Evolutionary conservation across 306 rosid species (phyloP), one percentile per base, ranked within the genome.

Genomic region (Arachis stenosperma): DNA sequence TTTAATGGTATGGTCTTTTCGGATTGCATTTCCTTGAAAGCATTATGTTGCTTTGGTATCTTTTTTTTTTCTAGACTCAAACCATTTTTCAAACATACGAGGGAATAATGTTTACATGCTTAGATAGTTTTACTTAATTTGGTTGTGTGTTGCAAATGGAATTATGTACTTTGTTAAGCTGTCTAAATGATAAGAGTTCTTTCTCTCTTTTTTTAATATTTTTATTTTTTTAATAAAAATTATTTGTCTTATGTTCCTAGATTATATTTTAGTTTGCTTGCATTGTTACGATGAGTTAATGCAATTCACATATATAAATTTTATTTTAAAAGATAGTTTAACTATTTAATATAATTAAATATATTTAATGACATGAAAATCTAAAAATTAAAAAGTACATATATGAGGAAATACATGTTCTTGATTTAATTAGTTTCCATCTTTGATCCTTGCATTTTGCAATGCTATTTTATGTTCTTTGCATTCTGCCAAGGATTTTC

Each of bases 1-100:
- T 73, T 47, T 86, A 70, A 84, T 86, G 83, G 90, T 86, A 76
- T 51, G 75, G 13, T 65, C 17, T 67, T 67, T 64, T 68, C 22
- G 17, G 11, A 56, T 78, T 71, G 37, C 36, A 67, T 69, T 63
- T 27, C 6, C 43, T 67, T 55, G 37, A 14, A 47, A 40, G 36
- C 53, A 5, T 40, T 79, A 46, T 61, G n/a, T 65, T 69, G 47
- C 56, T 68, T 74, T 75, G 64, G 61, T 46, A 54, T 43, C 27
- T 15, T 22, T 68, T 50, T 67, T 6, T 29, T 17, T 46, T 1
- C 27, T 22, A 37, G 52, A 47, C 41, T 46, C 42, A 27, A 46
- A 29, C 65, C 64, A 50, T 69, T 48, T 69, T 48, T 74, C 46
- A 72, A 51, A 67, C 67, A n/a, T 50, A 13, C 58, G 58, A 55